Evolutionary conservation across 2,329 filamentous ascomycete species (phyloP).

Genomic region (Cercospora beticola): DNA sequence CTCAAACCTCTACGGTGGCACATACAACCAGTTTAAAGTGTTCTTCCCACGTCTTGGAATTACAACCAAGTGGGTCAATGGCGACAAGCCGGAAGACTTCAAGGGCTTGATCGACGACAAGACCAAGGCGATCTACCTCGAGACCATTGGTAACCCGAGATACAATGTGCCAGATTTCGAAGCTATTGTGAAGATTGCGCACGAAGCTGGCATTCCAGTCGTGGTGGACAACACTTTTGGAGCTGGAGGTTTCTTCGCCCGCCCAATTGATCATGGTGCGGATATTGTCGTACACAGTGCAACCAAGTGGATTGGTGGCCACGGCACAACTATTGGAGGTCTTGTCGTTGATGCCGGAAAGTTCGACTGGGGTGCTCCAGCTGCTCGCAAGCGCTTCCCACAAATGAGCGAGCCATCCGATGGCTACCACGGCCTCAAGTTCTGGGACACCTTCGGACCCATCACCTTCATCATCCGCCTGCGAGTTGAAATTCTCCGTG

Average conservation of each 20-base stretch:
- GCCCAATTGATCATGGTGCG: conserved; percentile 84
- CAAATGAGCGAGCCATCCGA: conserved; percentile 86
- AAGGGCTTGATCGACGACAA: conserved; percentile 82
- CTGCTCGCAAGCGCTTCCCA: conserved; percentile 66
- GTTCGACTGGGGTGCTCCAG: conserved; percentile 89
- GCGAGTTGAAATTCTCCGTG: conserved; percentile 85
- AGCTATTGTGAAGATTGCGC: conserved; percentile 78
- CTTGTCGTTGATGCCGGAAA: conserved; percentile 85
- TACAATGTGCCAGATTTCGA: conserved; percentile 93
- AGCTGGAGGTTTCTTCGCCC: conserved; percentile 82
- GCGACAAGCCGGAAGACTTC: conserved; percentile 77
- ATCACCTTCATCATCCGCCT: conserved; percentile 81
- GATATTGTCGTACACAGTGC: conserved; percentile 94
- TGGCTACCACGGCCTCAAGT: conserved; percentile 90
- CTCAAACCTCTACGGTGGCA: conserved; percentile 88
- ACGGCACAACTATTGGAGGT: conserved; percentile 83
- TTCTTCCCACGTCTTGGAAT: conserved; percentile 84
- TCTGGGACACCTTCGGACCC: conserved; percentile 87
- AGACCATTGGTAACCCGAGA: conserved; percentile 89
- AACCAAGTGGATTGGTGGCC: conserved; percentile 96
- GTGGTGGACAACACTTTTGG: conserved; percentile 93
- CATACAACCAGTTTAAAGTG: conserved; percentile 97
- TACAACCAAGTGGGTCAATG: conserved; percentile 79
- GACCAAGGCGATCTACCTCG: conserved; percentile 88
- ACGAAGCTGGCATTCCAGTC: conserved; percentile 60